A percentile compares a stretch with the other conserved stretches of the same genome.
These are phyloP conservation scores for Medicago lupulina DNA, from an alignment of 306 rosid genomes.

Conservation along the genomic window DNA sequence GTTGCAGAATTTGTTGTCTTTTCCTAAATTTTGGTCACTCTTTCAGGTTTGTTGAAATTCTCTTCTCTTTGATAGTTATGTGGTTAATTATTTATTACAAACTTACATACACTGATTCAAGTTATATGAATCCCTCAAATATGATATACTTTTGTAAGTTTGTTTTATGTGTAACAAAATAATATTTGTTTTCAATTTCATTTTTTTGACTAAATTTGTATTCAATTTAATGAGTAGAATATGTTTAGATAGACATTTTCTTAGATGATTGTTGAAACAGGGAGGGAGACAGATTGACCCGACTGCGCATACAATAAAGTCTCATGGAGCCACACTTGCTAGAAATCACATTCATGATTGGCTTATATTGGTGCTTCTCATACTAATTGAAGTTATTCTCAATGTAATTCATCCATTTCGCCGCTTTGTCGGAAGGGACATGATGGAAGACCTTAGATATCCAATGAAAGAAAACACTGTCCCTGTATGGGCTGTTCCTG, in stretches of 20 bases:
- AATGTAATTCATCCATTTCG: conserved; percentile 65
- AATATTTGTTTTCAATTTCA: no score
- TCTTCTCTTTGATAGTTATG: background rate
- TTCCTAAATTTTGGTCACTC: conserved; percentile 24
- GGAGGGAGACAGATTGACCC: conserved; percentile 55
- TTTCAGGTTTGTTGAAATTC: conserved; percentile 45
- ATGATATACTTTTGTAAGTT: background rate
- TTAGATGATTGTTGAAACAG: conserved; percentile 30
- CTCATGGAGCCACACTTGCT: conserved; percentile 88
- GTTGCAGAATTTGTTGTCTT: conserved; percentile 29
- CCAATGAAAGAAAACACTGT: conserved; percentile 84
- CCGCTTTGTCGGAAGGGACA: conserved; percentile 91
- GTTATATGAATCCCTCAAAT: no score
- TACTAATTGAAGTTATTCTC: conserved; percentile 58
- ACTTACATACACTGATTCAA: background rate
- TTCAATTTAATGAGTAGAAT: background rate
- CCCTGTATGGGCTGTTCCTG: conserved; percentile 96
- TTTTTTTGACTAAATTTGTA: no score
- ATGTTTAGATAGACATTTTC: background rate
- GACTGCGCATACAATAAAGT: conserved; percentile 64
- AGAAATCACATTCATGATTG: conserved; percentile 76
- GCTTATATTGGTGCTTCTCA: conserved; percentile 77
- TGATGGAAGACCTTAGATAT: conserved; percentile 88
- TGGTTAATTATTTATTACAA: no score
- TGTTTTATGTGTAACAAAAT: no score